Evolutionary conservation across 805 yeast species (phyloP), one percentile per base, ranked within the genome.

Genomic region (Hyphopichia homilentoma): DNA sequence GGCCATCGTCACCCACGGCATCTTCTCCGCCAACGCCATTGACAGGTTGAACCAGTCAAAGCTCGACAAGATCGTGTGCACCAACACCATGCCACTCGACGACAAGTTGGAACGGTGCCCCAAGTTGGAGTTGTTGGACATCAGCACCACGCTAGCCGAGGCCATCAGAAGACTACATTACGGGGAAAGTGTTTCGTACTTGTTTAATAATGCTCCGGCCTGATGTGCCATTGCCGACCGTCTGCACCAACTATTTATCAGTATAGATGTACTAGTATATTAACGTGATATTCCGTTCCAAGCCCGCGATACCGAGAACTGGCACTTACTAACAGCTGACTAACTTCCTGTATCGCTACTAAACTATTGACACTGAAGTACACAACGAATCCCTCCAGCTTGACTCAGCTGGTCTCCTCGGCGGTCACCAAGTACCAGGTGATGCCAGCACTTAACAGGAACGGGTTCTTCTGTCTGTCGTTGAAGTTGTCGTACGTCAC

Each of bases 1-100:
- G 47, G 90, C 93, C 20, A 81, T 84, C 41, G 88, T 84, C 13
- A 84, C 93, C 2, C 94, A 84, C 53, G 94, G 93, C 41, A 78
- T 84, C 11, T 68, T 84, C 38, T 75, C 84, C 16, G 87, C 87
- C 31, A 79, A 78, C 40, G 93, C 93, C 28, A 73, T 81, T 35
- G 70, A 73, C 34, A 84, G 79, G 49, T 73, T 84, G 45, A 82
- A 81, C 52, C 76, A 74, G 43, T 78, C 86, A 25, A 77, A 74
- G 48, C 63, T 84, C 44, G 77, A 77, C 47, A 75, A 70, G 50
- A 81, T 84, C 12, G 83, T 84, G 26, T 83, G 90, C 52, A 84
- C 93, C 9, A 84, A 83, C 50, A 80, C 93, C 4, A 81, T 84
- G 41, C 93, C 93, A 24, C 76, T 84, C 39, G 83, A 78, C 45